Conservation (phyloP, 768 basidiomycete species). For the Mycena indigotica region DNA sequence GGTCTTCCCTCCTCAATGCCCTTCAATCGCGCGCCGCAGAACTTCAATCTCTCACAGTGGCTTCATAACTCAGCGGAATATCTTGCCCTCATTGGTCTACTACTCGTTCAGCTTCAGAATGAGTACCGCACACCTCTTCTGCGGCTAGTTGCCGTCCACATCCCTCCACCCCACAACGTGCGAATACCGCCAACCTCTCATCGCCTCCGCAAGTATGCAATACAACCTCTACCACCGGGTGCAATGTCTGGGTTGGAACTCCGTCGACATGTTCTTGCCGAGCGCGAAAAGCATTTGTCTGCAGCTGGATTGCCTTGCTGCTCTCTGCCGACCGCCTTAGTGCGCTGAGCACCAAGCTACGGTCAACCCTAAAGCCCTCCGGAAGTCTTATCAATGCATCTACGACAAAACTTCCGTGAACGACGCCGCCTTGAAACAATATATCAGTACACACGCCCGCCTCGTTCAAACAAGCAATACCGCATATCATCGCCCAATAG, state of each 20-base stretch:
- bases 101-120: too few species aligned
- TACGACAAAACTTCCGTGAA: neutral
- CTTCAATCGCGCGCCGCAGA: too few species aligned
- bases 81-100: too few species aligned
- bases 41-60: too few species aligned
- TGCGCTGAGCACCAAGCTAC: neutral
- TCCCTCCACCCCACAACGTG: neutral
- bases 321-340: neutral
- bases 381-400: neutral
- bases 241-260: neutral
- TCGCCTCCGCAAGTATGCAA: neutral
- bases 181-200: neutral
- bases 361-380: neutral
- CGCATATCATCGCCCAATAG: too few species aligned
- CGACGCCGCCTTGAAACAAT: neutral
- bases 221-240: neutral
- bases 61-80: too few species aligned
- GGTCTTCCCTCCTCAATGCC: too few species aligned
- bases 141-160: neutral
- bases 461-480: too few species aligned
- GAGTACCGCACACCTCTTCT: neutral
- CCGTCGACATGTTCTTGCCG: neutral
- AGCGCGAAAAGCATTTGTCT: neutral
- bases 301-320: neutral
- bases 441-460: too few species aligned